Conservation (phyloP, 2,329 filamentous ascomycete genomes). For the Cladosporium sp. region DNA sequence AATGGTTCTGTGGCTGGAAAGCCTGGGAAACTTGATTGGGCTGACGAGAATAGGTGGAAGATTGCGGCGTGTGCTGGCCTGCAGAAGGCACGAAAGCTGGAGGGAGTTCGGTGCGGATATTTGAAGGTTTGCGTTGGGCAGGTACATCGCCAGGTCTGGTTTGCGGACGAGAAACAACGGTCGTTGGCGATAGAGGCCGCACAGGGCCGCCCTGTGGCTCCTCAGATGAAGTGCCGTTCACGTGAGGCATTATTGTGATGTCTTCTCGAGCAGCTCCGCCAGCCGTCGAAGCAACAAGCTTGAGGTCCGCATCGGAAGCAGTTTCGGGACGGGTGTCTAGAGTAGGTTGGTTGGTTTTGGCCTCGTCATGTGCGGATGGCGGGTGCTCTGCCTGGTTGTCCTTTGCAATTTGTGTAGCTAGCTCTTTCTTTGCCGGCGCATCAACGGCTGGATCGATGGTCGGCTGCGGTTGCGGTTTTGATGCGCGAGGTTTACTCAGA, state of each 20-base stretch:
- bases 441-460: neutral
- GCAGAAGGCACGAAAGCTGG: constrained; percentile 34
- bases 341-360: neutral
- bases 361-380: neutral
- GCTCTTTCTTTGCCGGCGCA: constrained; percentile 11
- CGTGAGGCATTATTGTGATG: neutral
- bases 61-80: constrained; percentile 29
- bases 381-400: neutral
- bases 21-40: constrained; percentile 17
- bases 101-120: constrained; percentile 33
- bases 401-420: neutral
- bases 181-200: neutral
- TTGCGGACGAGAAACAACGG: neutral
- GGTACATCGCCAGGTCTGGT: constrained; percentile 3
- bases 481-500: constrained; percentile 29
- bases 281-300: neutral
- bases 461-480: constrained; percentile 16
- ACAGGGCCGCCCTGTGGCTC: neutral
- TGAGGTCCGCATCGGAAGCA: neutral
- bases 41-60: constrained; percentile 24
- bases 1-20: constrained; percentile 23
- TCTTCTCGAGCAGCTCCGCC: neutral
- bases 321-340: neutral
- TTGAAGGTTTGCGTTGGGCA: constrained; percentile 24
- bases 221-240: neutral